Evolutionary conservation across 225 moss, liverwort and hornwort species (phyloP).

Genomic region (Pleurozium schreberi): DNA sequence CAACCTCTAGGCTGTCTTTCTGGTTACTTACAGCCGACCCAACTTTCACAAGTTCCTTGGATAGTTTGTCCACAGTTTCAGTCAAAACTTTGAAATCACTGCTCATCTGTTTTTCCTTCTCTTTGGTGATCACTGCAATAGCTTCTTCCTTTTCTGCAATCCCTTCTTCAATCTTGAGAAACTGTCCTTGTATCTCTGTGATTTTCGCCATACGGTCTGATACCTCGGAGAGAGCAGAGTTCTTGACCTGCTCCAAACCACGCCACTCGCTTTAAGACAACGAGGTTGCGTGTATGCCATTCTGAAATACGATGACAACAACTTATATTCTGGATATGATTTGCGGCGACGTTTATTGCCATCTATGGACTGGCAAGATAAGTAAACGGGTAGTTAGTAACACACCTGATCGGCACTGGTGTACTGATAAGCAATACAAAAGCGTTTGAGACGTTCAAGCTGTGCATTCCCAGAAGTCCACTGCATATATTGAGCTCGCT

Average conservation of each 20-base stretch:
- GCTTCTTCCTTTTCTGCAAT: conserved; percentile 41
- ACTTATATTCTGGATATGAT: neutral
- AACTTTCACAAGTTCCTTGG: conserved; percentile 80
- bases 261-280: neutral
- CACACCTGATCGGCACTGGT: conserved; percentile 61
- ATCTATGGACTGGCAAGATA: neutral
- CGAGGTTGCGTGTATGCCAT: neutral
- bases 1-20: conserved; percentile 55
- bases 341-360: neutral
- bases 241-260: conserved; percentile 54
- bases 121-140: conserved; percentile 40
- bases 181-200: conserved; percentile 27
- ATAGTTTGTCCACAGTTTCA: conserved; percentile 62
- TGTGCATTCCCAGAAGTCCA: conserved; percentile 81
- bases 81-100: conserved; percentile 55
- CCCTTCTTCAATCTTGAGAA: conserved; percentile 35
- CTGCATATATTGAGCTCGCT: conserved; percentile 86
- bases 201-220: conserved; percentile 35
- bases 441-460: conserved; percentile 75
- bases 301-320: neutral
- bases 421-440: conserved; percentile 79
- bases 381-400: neutral
- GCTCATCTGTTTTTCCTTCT: conserved; percentile 77
- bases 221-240: conserved; percentile 53
- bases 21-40: conserved; percentile 71